A percentile compares a stretch with the other conserved stretches of the same genome.
These are phyloP conservation scores for Yamadazyma epiphylla DNA, from an alignment of 1,139 yeast genomes.

Conservation along the genomic window DNA sequence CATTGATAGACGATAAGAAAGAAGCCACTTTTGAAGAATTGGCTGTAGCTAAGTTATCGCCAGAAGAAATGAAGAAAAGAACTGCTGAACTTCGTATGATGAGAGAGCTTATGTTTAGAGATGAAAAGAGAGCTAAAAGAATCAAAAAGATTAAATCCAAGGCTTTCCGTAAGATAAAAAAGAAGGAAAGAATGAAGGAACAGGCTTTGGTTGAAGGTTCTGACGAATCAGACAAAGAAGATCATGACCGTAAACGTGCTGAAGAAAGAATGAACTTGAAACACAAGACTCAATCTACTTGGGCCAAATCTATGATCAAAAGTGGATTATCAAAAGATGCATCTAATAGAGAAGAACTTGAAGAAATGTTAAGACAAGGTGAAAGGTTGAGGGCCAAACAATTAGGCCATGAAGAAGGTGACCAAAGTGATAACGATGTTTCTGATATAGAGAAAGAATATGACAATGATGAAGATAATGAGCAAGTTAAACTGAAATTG, in stretches of 20 bases:
- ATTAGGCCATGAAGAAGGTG: constrained; percentile 61
- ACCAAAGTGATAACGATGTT: constrained; percentile 43
- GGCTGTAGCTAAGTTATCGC: constrained; percentile 75
- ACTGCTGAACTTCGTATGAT: constrained; percentile 81
- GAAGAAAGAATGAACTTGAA: constrained; percentile 88
- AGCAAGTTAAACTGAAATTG: constrained; percentile 34
- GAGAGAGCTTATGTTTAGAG: constrained; percentile 96
- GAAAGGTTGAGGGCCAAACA: constrained; percentile 74
- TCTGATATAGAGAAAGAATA: constrained; percentile 52
- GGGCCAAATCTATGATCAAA: constrained; percentile 90
- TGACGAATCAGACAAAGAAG: constrained; percentile 52
- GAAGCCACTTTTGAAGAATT: constrained; percentile 85
- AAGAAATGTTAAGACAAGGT: constrained; percentile 89
- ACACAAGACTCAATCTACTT: constrained; percentile 81
- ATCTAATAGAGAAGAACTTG: constrained; percentile 80
- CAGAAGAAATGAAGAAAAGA: constrained; percentile 75
- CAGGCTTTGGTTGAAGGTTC: constrained; percentile 65
- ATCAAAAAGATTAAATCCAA: constrained; percentile 93
- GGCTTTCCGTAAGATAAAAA: constrained; percentile 78
- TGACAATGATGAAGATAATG: constrained; percentile 21
- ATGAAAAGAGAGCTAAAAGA: constrained; percentile 85
- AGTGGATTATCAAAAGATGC: constrained; percentile 89
- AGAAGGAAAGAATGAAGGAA: constrained; percentile 75
- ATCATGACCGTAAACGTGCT: constrained; percentile 71
- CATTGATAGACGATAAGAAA: constrained; percentile 67